Percentiles rank a stretch among this genome's conserved stretches.
Conservation (phyloP, 257 asterid genomes). For the Penstemon barbatus region DNA sequence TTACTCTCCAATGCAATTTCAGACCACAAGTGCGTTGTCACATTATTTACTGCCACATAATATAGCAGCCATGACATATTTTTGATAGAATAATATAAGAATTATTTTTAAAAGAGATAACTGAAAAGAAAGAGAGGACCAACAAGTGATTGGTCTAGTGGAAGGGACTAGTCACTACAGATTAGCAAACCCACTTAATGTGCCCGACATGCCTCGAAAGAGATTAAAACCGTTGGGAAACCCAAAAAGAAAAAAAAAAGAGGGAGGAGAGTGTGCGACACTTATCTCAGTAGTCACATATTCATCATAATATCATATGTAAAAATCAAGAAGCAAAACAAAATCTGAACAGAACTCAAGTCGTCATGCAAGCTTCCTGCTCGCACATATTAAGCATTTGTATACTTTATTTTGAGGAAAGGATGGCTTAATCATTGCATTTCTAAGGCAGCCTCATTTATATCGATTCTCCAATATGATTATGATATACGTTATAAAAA, state of each 20-base stretch:
- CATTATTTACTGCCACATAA: conserved; percentile 22
- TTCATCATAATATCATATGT: neutral
- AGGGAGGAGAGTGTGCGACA: conserved; percentile 9
- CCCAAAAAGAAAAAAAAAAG: neutral
- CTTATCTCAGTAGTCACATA: conserved; percentile 15
- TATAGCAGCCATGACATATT: conserved; percentile 6
- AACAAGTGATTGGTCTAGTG: too few relatives aligned
- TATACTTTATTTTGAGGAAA: neutral
- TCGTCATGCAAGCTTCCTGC: conserved; percentile 18
- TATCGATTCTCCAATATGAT: neutral
- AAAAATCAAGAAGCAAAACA: conserved; percentile 16
- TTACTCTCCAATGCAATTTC: conserved; percentile 29
- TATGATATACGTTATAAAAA: conserved; percentile 9
- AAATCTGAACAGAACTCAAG: conserved; percentile 10
- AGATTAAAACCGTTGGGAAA: too few relatives aligned
- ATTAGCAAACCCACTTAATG: too few relatives aligned
- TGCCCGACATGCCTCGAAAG: too few relatives aligned
- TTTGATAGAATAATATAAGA: neutral
- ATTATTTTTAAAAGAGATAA: conserved; percentile 14
- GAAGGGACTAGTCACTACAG: too few relatives aligned
- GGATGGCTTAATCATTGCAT: neutral
- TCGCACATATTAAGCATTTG: conserved; percentile 22
- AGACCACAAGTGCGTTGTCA: conserved; percentile 7
- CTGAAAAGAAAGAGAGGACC: neutral
- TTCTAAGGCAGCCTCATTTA: conserved; percentile 7